These are phyloP conservation scores for Aspergillus ustus DNA, from an alignment of 2,329 filamentous ascomycete species.

Conservation along the genomic window DNA sequence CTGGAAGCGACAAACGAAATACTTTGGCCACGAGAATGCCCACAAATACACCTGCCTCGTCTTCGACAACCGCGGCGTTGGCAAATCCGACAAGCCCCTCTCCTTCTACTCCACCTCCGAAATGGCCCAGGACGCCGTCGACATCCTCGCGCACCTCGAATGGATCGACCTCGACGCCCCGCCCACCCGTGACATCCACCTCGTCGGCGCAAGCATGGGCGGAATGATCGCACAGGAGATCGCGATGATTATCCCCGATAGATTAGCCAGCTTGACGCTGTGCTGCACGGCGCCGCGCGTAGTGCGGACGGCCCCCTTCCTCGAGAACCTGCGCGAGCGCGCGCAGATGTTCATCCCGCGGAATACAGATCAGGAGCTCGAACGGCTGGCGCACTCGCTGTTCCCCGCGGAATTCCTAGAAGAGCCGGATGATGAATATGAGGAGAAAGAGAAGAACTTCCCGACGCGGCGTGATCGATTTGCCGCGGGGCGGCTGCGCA, in stretches of 20 bases:
- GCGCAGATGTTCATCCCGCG: slow-evolving; percentile 69
- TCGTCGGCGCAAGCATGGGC: slow-evolving; percentile 81
- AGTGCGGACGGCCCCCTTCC: slow-evolving; percentile 61
- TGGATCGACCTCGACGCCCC: slow-evolving; percentile 58
- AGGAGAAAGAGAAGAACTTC: slow-evolving; percentile 56
- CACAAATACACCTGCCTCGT: slow-evolving; percentile 74
- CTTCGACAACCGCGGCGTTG: slow-evolving; percentile 85
- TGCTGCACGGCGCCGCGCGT: slow-evolving; percentile 66
- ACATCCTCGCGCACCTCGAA: slow-evolving; percentile 70
- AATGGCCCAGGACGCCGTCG: slow-evolving; percentile 79
- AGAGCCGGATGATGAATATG: slow-evolving; percentile 61
- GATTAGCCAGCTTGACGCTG: slow-evolving; percentile 62
- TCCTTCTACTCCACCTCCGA: slow-evolving; percentile 79
- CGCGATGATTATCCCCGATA: slow-evolving; percentile 42
- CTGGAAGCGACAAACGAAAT: slow-evolving; percentile 82
- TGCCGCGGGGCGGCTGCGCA: slow-evolving; percentile 76
- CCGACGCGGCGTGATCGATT: slow-evolving; percentile 80
- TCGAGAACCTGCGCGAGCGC: slow-evolving; percentile 66
- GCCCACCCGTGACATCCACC: slow-evolving; percentile 60
- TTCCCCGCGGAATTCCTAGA: slow-evolving; percentile 69
- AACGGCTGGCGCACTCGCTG: slow-evolving; percentile 66
- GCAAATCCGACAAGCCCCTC: slow-evolving; percentile 76
- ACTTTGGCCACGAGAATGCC: slow-evolving; percentile 75
- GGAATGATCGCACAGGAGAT: slow-evolving; percentile 93
- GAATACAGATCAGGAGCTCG: slow-evolving; percentile 68